Conservation (phyloP, 805 yeast genomes). For the Jamesozyma lodderae region DNA sequence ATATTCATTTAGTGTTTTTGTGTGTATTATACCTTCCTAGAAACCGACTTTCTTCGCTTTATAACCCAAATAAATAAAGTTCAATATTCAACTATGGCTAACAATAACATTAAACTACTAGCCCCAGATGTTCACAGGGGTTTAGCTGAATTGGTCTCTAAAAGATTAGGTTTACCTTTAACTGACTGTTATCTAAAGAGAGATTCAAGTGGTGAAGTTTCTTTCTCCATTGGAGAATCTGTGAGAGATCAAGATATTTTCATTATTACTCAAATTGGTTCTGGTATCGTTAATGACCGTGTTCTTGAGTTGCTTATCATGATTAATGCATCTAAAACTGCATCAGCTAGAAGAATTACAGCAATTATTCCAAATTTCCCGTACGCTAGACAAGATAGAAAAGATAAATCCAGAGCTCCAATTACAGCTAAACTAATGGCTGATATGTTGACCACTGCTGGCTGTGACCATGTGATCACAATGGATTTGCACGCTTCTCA, state of each 20-base stretch:
- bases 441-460: conserved; percentile 71
- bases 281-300: conserved; percentile 66
- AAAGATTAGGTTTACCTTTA: conserved; percentile 47
- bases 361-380: conserved; percentile 82
- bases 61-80: no score
- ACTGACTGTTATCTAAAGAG: conserved; percentile 57
- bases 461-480: conserved; percentile 78
- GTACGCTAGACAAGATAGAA: conserved; percentile 78
- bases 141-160: conserved; percentile 57
- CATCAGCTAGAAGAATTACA: conserved; percentile 77
- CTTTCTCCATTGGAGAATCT: conserved; percentile 70
- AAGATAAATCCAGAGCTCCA: conserved; percentile 78
- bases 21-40: no score
- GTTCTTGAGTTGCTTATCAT: conserved; percentile 65
- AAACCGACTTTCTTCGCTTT: background rate
- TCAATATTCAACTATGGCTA: conserved; percentile 58
- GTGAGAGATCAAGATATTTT: conserved; percentile 79
- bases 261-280: conserved; percentile 70
- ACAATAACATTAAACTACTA: conserved; percentile 58
- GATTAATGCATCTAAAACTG: conserved; percentile 79
- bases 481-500: conserved; percentile 84
- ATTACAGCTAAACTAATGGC: conserved; percentile 80
- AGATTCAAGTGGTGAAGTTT: conserved; percentile 66
- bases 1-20: no score
- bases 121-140: conserved; percentile 63